A percentile compares a stretch with the other conserved stretches of the same genome.
Conservation (phyloP, 2,329 filamentous ascomycete species). For the Alternaria solani region DNA sequence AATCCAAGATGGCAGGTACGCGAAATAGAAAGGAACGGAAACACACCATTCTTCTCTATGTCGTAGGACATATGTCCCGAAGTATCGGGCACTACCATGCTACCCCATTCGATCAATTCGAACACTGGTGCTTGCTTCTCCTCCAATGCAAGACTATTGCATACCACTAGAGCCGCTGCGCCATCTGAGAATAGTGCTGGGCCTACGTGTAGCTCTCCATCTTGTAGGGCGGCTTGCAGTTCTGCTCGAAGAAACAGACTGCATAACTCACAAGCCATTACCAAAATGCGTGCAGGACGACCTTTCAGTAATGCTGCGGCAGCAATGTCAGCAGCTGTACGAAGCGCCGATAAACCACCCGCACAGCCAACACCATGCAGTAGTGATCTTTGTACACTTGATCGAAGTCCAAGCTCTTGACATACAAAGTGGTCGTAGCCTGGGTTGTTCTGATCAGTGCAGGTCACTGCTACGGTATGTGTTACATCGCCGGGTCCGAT, state of each 20-base stretch:
- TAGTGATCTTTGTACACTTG: conserved; percentile 45
- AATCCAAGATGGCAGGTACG: too few species aligned
- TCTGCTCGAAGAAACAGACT: conserved; percentile 68
- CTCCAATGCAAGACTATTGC: conserved; percentile 65
- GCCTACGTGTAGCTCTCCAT: conserved; percentile 67
- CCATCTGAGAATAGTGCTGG: conserved; percentile 74
- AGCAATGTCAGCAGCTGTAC: conserved; percentile 69
- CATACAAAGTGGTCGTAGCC: conserved; percentile 51
- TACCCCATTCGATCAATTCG: conserved; percentile 71
- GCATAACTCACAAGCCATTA: conserved; percentile 67
- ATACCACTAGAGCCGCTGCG: conserved; percentile 70
- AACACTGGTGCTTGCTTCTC: conserved; percentile 55
- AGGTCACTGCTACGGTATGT: conserved; percentile 51
- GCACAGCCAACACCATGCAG: conserved; percentile 53
- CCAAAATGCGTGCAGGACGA: conserved; percentile 69
- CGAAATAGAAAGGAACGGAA: neutral
- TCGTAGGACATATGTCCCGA: conserved; percentile 71
- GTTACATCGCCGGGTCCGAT: conserved; percentile 41
- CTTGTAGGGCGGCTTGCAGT: conserved; percentile 64
- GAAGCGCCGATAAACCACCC: conserved; percentile 46
- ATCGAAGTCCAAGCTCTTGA: conserved; percentile 39
- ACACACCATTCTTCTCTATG: conserved; percentile 66
- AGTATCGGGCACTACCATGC: conserved; percentile 68
- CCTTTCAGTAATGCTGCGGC: conserved; percentile 67
- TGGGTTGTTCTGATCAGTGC: conserved; percentile 50